phyloP scores from a whole-genome alignment of 1,284 basidiomycete species.

The Pseudozyma hubeiensis region DNA sequence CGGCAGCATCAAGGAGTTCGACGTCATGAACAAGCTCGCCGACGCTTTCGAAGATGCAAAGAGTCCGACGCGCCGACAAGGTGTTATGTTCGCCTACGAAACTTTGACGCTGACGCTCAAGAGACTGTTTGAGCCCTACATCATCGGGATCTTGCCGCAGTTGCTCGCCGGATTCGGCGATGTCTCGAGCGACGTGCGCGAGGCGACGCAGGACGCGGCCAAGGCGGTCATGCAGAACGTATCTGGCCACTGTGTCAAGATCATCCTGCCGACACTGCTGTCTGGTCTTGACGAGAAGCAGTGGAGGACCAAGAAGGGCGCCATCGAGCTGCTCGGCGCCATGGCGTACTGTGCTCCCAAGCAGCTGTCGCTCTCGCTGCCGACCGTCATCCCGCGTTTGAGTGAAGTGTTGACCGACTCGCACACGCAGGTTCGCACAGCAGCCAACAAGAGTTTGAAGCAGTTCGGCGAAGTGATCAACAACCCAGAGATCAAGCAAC shows the following conservation, averaged over 20 bases:
- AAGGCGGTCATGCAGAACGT: constrained; percentile 95
- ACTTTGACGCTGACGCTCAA: constrained; percentile 83
- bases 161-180: constrained; percentile 92
- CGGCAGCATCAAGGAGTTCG: constrained; percentile 83
- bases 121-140: constrained; percentile 93
- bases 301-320: constrained; percentile 98
- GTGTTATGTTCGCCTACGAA: constrained; percentile 94
- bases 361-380: constrained; percentile 93
- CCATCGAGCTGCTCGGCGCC: constrained; percentile 95
- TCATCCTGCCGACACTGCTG: constrained; percentile 89
- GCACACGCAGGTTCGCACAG: constrained; percentile 91
- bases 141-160: constrained; percentile 85
- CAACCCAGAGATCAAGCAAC: constrained; percentile 82
- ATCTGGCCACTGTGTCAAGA: constrained; percentile 77
- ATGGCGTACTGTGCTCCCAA: constrained; percentile 99
- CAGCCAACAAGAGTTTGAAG: constrained; percentile 95
- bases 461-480: constrained; percentile 84
- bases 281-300: constrained; percentile 97
- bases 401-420: constrained; percentile 96
- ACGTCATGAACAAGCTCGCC: constrained; percentile 80
- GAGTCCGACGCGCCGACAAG: constrained; percentile 85
- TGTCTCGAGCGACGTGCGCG: constrained; percentile 85
- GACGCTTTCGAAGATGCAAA: constrained; percentile 90
- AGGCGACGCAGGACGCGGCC: constrained; percentile 92
- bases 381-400: constrained; percentile 93